Evolutionary conservation across 2,329 filamentous ascomycete genomes (phyloP).

Genomic region (Zasmidium citrigriseum): DNA sequence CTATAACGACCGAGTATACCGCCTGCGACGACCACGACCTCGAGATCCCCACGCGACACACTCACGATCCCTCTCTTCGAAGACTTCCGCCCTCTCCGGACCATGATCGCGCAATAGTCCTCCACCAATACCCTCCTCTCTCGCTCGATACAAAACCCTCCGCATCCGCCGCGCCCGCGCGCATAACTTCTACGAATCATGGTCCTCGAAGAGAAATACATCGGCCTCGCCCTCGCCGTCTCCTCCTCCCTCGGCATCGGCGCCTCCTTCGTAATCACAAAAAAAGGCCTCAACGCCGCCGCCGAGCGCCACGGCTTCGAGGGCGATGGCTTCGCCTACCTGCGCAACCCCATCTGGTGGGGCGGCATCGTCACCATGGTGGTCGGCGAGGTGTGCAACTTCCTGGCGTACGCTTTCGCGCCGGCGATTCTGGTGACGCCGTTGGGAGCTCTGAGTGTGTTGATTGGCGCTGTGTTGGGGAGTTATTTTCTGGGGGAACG

Average conservation of each 20-base stretch:
- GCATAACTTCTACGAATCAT: slow-evolving; percentile 16
- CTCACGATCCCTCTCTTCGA: neutral
- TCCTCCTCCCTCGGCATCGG: slow-evolving; percentile 75
- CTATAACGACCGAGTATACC: too few relatives aligned
- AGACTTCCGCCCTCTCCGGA: neutral
- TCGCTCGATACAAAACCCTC: neutral
- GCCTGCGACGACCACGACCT: neutral
- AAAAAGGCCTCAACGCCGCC: slow-evolving; percentile 93
- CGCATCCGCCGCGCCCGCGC: neutral
- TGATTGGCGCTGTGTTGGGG: slow-evolving; percentile 90
- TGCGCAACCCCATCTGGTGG: slow-evolving; percentile 98
- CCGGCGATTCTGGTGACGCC: slow-evolving; percentile 98
- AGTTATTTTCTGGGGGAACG: slow-evolving; percentile 93
- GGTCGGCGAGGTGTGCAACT: slow-evolving; percentile 92
- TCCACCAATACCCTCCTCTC: neutral
- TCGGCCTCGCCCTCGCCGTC: slow-evolving; percentile 74
- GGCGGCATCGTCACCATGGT: slow-evolving; percentile 88
- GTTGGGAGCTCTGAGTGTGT: slow-evolving; percentile 85
- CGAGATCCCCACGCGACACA: neutral
- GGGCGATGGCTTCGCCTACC: slow-evolving; percentile 91
- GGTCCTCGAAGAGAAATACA: slow-evolving; percentile 60
- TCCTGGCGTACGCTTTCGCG: slow-evolving; percentile 96
- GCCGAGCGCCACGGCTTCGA: slow-evolving; percentile 93
- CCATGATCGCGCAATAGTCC: slow-evolving; percentile 3
- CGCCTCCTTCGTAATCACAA: slow-evolving; percentile 90